Evolutionary conservation across 345 rosid genomes (phyloP).

Genomic region (Camelina hispida): DNA sequence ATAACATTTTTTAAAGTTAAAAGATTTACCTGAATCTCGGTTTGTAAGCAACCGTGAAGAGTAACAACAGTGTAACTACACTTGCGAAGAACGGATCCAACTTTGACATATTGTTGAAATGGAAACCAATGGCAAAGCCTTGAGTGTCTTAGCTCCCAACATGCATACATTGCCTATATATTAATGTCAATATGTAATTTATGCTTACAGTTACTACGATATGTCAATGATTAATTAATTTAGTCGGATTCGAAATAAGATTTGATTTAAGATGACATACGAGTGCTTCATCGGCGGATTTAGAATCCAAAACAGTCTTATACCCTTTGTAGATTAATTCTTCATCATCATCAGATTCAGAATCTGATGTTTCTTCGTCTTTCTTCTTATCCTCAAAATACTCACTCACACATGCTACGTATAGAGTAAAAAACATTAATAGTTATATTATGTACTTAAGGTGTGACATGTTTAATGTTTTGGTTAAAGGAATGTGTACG

Average conservation of each 20-base stretch:
- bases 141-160: slow-evolving; percentile 87
- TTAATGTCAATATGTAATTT: not conserved
- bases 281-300: slow-evolving; percentile 73
- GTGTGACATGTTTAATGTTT: no score
- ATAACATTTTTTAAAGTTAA: not conserved
- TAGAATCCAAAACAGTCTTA: slow-evolving; percentile 75
- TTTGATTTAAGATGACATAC: slow-evolving; percentile 46
- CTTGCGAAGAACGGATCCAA: slow-evolving; percentile 83
- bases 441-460: not conserved
- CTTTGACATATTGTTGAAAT: slow-evolving; percentile 69
- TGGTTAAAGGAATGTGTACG: not conserved
- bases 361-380: slow-evolving; percentile 39
- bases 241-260: not conserved
- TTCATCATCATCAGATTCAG: slow-evolving; percentile 47
- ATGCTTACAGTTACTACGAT: not conserved
- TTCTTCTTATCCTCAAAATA: slow-evolving; percentile 53
- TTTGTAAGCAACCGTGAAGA: slow-evolving; percentile 79
- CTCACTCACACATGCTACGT: slow-evolving; percentile 64
- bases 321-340: slow-evolving; percentile 72
- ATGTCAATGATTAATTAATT: slow-evolving; percentile 18
- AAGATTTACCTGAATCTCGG: slow-evolving; percentile 80
- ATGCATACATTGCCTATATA: slow-evolving; percentile 70
- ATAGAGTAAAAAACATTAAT: not conserved
- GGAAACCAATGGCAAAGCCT: slow-evolving; percentile 62
- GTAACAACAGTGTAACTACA: slow-evolving; percentile 81